phyloP scores from a whole-genome alignment of 768 basidiomycete genomes.

The Macrocybe gigantea region DNA sequence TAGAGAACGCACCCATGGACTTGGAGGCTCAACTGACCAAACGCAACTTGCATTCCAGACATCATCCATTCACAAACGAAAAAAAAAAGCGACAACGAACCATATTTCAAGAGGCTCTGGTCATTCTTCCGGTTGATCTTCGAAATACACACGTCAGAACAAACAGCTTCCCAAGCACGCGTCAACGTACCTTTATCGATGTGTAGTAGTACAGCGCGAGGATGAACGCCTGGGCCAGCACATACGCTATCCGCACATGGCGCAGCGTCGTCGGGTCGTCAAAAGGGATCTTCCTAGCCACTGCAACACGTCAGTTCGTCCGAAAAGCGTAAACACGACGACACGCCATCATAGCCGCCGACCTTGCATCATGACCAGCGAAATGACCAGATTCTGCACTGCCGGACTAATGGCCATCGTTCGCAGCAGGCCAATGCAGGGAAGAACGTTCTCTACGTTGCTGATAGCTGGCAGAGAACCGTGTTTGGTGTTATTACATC shows the following conservation, averaged over 20 bases:
- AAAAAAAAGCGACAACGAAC: constrained; percentile 23
- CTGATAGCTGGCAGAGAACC: too few relatives aligned
- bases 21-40: constrained; percentile 64
- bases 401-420: constrained; percentile 58
- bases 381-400: constrained; percentile 79
- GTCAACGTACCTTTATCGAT: constrained; percentile 55
- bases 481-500: too few relatives aligned
- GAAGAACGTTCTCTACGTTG: too few relatives aligned
- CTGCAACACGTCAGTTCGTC: constrained; percentile 30
- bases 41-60: constrained; percentile 5
- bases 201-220: constrained; percentile 78
- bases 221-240: constrained; percentile 63
- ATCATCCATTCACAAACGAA: background rate
- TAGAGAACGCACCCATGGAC: constrained; percentile 59
- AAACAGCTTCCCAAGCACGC: background rate
- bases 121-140: constrained; percentile 96
- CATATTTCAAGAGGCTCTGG: constrained; percentile 93
- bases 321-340: background rate
- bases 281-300: constrained; percentile 88
- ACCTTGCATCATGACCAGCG: constrained; percentile 93
- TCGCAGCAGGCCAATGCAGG: too few relatives aligned
- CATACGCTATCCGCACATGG: constrained; percentile 83
- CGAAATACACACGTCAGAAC: background rate
- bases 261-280: constrained; percentile 79
- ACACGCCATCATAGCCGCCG: constrained; percentile 8